Evolutionary conservation across 495 filamentous ascomycete genomes (phyloP), one percentile per base, ranked within the genome.

Genomic region (Trichoderma virens): DNA sequence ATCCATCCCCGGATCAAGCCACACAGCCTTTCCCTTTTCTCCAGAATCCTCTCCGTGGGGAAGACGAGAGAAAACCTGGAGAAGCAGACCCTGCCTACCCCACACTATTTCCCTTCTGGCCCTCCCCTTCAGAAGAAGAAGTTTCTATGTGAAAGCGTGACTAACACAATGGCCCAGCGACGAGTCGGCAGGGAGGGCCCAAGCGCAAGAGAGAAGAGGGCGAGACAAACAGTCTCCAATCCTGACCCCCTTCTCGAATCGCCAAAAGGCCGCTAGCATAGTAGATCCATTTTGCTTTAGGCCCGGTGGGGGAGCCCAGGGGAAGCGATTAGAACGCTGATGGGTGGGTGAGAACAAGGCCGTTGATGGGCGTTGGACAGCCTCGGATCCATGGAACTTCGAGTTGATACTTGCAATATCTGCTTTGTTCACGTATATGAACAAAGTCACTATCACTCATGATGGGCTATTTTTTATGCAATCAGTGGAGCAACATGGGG

Each of bases 41-140:
- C 51, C 51, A 56, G 20, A 56, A 56, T 56, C 51, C 51, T 56
- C 16, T 56, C 43, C 51, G 51, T 56, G 51, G 51, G 51, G 51
- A 56, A 56, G 27, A 30, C 23, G 11, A 5, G 27, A 13, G 16
- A 51, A 56, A 56, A 56, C 51, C 51, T 56, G 51, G 51, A 56
- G 51, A 28, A 56, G 27, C 9, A 2, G 25, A 27, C 20, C 43
- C 43, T 1, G 11, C 6, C 9, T 56, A 56, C 51, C 51, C 51
- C 51, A 56, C 51, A 56, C 51, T 56, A 28, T 51, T 56, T 27
- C 25, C 14, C 14, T 13, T 56, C 51, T 56, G 14, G 28, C 2
- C n/a, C 9, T 27, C 23, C 13, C 9, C 5, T 1, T 7, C 51
- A 20, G 8, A 6, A 51, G 2, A 27, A 7, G 45, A 51, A n/a